A percentile compares a stretch with the other conserved stretches of the same genome.
Evolutionary conservation across 2,329 filamentous ascomycete genomes (phyloP).

Genomic region (Pestalotiopsis sp.): DNA sequence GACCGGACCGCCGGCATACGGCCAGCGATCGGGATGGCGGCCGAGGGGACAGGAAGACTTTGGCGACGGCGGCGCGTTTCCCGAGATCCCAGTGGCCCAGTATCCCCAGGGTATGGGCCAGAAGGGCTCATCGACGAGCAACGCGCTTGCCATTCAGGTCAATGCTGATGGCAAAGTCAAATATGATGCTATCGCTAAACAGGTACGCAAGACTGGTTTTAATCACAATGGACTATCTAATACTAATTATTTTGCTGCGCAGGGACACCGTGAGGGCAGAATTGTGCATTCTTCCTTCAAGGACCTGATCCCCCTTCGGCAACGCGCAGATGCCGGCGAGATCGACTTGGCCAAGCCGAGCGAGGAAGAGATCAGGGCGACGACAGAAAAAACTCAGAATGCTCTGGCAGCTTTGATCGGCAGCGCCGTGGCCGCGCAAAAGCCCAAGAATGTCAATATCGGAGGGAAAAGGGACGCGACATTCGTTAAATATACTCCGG

Average conservation of each 20-base stretch:
- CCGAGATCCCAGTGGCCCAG: slow-evolving; percentile 90
- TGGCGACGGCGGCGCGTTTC: slow-evolving; percentile 94
- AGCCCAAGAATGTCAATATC: slow-evolving; percentile 91
- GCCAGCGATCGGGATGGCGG: slow-evolving; percentile 86
- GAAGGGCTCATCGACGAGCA: slow-evolving; percentile 73
- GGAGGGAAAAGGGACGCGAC: slow-evolving; percentile 83
- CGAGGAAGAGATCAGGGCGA: slow-evolving; percentile 80
- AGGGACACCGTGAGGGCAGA: slow-evolving; percentile 81
- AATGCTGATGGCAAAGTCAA: slow-evolving; percentile 92
- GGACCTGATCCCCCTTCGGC: slow-evolving; percentile 90
- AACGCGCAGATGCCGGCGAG: slow-evolving; percentile 91
- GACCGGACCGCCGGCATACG: slow-evolving; percentile 85
- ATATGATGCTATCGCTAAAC: slow-evolving; percentile 91
- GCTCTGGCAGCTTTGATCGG: slow-evolving; percentile 82
- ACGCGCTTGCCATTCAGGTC: slow-evolving; percentile 90
- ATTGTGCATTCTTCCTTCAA: slow-evolving; percentile 97
- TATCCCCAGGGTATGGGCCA: slow-evolving; percentile 95
- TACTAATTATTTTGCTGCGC: not conserved
- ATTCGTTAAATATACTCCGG: slow-evolving; percentile 93
- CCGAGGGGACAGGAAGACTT: slow-evolving; percentile 89
- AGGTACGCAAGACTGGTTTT: not conserved
- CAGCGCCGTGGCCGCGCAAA: slow-evolving; percentile 87
- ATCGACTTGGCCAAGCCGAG: slow-evolving; percentile 84
- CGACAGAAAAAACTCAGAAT: slow-evolving; percentile 85
- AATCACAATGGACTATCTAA: not conserved